Conservation (phyloP, 2,329 filamentous ascomycete genomes). For the Diplodia intermedia region DNA sequence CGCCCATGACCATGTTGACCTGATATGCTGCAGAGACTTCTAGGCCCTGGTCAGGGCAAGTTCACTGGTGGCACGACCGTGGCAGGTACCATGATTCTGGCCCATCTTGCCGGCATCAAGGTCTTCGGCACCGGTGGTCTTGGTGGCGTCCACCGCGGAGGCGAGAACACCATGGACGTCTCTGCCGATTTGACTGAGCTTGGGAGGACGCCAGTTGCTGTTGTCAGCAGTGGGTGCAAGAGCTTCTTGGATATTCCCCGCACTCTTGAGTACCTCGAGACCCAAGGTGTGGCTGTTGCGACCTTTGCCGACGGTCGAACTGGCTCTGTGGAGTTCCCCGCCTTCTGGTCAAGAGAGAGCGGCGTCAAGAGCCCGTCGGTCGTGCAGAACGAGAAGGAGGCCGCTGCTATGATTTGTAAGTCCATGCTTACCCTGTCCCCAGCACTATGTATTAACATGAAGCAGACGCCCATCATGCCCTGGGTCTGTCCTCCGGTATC, state of each 20-base stretch:
- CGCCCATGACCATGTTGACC: not conserved
- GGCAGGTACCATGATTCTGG: conserved; percentile 89
- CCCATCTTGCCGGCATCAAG: conserved; percentile 83
- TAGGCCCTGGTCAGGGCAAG: conserved; percentile 36
- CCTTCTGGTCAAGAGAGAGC: conserved; percentile 91
- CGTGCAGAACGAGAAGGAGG: conserved; percentile 77
- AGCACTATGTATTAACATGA: not conserved
- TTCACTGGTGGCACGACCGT: conserved; percentile 93
- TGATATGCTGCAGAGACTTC: conserved; percentile 6
- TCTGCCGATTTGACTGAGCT: conserved; percentile 96
- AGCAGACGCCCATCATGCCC: conserved; percentile 71
- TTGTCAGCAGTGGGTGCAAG: conserved; percentile 91
- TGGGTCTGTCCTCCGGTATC: conserved; percentile 78
- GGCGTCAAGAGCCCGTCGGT: conserved; percentile 79
- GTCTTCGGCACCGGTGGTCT: conserved; percentile 95
- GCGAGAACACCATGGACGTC: conserved; percentile 85
- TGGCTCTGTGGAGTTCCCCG: conserved; percentile 81
- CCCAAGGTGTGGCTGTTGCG: conserved; percentile 77
- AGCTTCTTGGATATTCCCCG: conserved; percentile 92
- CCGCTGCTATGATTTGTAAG: conserved; percentile 82
- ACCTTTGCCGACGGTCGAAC: conserved; percentile 86
- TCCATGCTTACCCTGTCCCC: conserved; percentile 29
- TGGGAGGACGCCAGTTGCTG: conserved; percentile 84
- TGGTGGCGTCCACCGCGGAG: conserved; percentile 91
- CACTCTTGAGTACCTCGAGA: conserved; percentile 82